phyloP scores from a whole-genome alignment of 2,329 filamentous ascomycete genomes.

The Aspergillus tamarii region DNA sequence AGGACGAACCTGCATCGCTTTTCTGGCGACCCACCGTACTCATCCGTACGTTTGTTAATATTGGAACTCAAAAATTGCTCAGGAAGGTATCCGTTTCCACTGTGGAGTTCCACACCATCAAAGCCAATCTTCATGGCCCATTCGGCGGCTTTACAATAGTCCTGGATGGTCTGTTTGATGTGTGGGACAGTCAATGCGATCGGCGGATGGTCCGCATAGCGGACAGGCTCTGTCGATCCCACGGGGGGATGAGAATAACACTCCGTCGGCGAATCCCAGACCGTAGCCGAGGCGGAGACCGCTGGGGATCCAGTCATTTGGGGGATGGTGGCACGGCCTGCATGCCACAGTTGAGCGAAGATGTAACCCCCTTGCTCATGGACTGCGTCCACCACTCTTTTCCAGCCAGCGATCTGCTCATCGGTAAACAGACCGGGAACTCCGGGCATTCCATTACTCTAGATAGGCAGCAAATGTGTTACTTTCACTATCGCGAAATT shows the following conservation, averaged over 20 bases:
- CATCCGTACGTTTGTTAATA: slow-evolving; percentile 54
- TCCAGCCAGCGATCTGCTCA: slow-evolving; percentile 54
- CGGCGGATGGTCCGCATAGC: slow-evolving; percentile 47
- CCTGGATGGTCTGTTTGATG: slow-evolving; percentile 47
- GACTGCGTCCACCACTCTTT: slow-evolving; percentile 54
- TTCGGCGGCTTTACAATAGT: slow-evolving; percentile 50
- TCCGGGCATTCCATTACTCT: slow-evolving; percentile 45
- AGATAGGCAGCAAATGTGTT: neutral
- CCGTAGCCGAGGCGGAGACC: slow-evolving; percentile 47
- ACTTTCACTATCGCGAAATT: neutral
- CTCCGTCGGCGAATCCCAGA: slow-evolving; percentile 51
- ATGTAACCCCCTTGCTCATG: slow-evolving; percentile 56
- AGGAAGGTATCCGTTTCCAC: slow-evolving; percentile 55
- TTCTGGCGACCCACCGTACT: slow-evolving; percentile 55
- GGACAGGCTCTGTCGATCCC: slow-evolving; percentile 39
- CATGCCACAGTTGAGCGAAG: slow-evolving; percentile 46
- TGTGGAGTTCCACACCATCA: slow-evolving; percentile 56
- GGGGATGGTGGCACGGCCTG: slow-evolving; percentile 51
- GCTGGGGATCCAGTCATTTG: slow-evolving; percentile 44
- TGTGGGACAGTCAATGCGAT: slow-evolving; percentile 51
- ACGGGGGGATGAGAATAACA: slow-evolving; percentile 46
- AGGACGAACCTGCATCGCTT: slow-evolving; percentile 60
- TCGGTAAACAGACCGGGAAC: slow-evolving; percentile 38
- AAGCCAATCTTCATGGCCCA: slow-evolving; percentile 60
- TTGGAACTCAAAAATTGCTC: slow-evolving; percentile 58